phyloP scores from a whole-genome alignment of 306 rosid species.

The Cucurbita moschata region DNA sequence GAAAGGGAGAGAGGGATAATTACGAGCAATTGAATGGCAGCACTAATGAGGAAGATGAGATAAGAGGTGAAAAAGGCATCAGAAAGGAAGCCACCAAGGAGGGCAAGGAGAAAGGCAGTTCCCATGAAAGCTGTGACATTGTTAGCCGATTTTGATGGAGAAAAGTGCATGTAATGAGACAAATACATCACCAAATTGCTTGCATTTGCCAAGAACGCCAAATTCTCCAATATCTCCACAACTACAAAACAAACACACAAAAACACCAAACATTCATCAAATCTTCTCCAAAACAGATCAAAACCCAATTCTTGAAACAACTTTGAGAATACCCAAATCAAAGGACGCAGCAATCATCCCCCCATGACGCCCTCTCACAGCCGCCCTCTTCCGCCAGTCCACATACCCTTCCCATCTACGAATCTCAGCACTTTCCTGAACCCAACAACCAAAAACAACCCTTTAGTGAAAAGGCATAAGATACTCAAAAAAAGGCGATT shows the following conservation, averaged over 20 bases:
- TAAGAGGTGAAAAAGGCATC: conserved; percentile 79
- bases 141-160: conserved; percentile 74
- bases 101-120: conserved; percentile 86
- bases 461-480: background rate
- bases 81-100: conserved; percentile 83
- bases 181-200: conserved; percentile 79
- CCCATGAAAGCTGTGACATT: conserved; percentile 95
- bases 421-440: conserved; percentile 22
- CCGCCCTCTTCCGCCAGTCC: conserved; percentile 69
- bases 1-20: background rate
- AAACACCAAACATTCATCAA: background rate
- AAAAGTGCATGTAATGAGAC: conserved; percentile 50
- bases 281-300: background rate
- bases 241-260: conserved; percentile 11
- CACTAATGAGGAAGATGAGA: conserved; percentile 69
- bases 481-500: background rate
- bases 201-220: conserved; percentile 83
- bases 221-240: conserved; percentile 80
- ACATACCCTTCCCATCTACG: conserved; percentile 77
- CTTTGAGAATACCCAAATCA: conserved; percentile 35
- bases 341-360: conserved; percentile 85
- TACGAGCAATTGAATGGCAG: conserved; percentile 72
- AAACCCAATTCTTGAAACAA: background rate
- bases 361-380: conserved; percentile 58
- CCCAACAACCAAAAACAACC: conserved; percentile 10